Evolutionary conservation across 345 rosid genomes (phyloP).

Genomic region (Gossypium anomalum): DNA sequence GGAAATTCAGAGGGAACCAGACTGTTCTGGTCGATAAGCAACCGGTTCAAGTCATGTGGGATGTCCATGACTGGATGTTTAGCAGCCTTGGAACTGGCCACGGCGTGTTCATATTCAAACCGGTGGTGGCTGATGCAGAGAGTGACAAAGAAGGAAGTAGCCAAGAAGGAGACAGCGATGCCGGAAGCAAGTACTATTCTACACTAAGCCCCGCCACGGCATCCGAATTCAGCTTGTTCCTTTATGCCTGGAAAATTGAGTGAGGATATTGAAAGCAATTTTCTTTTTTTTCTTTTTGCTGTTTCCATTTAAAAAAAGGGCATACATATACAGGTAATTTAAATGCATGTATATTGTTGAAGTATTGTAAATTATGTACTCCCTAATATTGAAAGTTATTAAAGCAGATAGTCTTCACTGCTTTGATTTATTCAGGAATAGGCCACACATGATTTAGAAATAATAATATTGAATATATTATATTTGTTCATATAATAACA

Average conservation of each 20-base stretch:
- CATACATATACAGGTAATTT: background rate
- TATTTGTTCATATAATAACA: background rate
- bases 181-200: conserved; percentile 58
- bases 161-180: conserved; percentile 42
- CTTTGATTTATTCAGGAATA: too few species aligned
- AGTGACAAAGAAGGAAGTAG: conserved; percentile 55
- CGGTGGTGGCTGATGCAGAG: conserved; percentile 44
- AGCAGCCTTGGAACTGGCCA: conserved; percentile 50
- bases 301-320: background rate
- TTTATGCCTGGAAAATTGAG: conserved; percentile 88
- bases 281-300: background rate
- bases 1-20: conserved; percentile 95
- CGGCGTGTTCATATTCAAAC: conserved; percentile 87
- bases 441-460: too few species aligned
- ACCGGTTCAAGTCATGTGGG: conserved; percentile 77
- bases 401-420: too few species aligned
- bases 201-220: conserved; percentile 32
- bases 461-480: background rate
- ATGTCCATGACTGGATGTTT: conserved; percentile 95
- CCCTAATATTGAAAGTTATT: background rate
- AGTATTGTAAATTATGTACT: conserved; percentile 3
- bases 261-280: conserved; percentile 21
- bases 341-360: background rate
- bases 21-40: conserved; percentile 73
- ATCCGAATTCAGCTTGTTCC: conserved; percentile 73